phyloP scores from a whole-genome alignment of 805 yeast genomes.

The Metschnikowia santaceciliae region DNA sequence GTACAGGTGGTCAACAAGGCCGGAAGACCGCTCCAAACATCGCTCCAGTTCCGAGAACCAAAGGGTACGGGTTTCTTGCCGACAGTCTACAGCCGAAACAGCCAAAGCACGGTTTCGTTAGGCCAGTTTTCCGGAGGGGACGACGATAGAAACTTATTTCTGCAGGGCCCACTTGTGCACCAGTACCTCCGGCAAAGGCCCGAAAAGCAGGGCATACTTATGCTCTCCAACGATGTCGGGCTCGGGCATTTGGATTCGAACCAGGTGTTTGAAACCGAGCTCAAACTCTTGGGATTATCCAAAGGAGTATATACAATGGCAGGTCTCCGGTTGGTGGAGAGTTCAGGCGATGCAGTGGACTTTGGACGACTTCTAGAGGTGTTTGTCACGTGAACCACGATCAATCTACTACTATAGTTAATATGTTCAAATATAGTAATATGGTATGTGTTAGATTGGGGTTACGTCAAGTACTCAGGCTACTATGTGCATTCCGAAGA shows the following conservation, averaged over 20 bases:
- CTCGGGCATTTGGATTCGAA: conserved; percentile 60
- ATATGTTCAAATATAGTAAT: too few species aligned
- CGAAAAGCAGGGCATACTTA: conserved; percentile 53
- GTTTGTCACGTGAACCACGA: conserved; percentile 40
- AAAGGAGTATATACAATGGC: conserved; percentile 62
- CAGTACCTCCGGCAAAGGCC: conserved; percentile 37
- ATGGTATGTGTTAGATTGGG: too few species aligned
- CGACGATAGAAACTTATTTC: conserved; percentile 9
- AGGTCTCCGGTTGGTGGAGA: conserved; percentile 64
- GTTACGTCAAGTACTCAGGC: too few species aligned
- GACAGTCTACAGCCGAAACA: neutral
- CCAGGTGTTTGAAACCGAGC: conserved; percentile 59
- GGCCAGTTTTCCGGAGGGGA: neutral
- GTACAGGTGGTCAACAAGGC: conserved; percentile 64
- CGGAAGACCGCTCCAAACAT: conserved; percentile 45
- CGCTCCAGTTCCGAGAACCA: conserved; percentile 34
- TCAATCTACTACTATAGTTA: too few species aligned
- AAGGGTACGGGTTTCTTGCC: neutral
- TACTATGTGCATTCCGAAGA: too few species aligned
- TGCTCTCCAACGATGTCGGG: conserved; percentile 61
- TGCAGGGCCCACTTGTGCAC: conserved; percentile 23
- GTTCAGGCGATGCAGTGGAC: conserved; percentile 65
- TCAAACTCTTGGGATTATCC: conserved; percentile 57
- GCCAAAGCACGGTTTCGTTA: conserved; percentile 1
- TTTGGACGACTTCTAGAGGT: conserved; percentile 71